Percentiles rank a stretch among this genome's conserved stretches.
These are phyloP conservation scores for Podaxis sp. DNA, from an alignment of 768 basidiomycete species.

Conservation along the genomic window DNA sequence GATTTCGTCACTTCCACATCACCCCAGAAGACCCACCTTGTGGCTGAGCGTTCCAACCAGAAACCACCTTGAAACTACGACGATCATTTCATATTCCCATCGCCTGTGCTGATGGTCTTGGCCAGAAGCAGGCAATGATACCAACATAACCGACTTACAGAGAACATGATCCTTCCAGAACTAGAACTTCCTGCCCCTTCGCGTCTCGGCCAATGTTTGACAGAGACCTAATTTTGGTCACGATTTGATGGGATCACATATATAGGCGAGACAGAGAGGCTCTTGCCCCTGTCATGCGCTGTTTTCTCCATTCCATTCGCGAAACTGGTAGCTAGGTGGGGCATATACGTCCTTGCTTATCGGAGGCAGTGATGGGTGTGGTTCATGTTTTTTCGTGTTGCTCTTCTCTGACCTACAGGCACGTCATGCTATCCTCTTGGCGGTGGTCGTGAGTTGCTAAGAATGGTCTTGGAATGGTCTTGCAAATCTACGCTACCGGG, in stretches of 20 bases:
- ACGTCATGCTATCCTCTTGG: background rate
- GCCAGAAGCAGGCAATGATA: no score
- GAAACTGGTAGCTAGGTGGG: slow-evolving; percentile 7
- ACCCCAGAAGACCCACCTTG: background rate
- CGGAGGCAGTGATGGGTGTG: background rate
- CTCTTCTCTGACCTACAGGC: background rate
- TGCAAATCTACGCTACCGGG: no score
- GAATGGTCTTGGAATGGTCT: no score
- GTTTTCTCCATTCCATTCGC: background rate
- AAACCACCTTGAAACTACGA: background rate
- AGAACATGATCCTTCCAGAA: background rate
- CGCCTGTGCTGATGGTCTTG: background rate
- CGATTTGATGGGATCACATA: background rate
- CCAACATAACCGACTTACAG: background rate
- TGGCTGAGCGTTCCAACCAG: background rate
- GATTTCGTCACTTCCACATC: background rate
- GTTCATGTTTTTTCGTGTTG: background rate
- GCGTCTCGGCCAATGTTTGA: background rate
- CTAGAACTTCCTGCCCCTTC: background rate
- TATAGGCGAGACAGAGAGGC: background rate
- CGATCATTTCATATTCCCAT: background rate
- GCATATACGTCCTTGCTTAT: background rate
- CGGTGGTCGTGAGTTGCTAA: background rate
- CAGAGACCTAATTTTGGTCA: background rate
- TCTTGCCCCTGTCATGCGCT: background rate